Percentiles rank a stretch among this genome's conserved stretches.
Conservation (phyloP, 192 early-diverging fungal genomes). For the Entrophospora sp. region DNA sequence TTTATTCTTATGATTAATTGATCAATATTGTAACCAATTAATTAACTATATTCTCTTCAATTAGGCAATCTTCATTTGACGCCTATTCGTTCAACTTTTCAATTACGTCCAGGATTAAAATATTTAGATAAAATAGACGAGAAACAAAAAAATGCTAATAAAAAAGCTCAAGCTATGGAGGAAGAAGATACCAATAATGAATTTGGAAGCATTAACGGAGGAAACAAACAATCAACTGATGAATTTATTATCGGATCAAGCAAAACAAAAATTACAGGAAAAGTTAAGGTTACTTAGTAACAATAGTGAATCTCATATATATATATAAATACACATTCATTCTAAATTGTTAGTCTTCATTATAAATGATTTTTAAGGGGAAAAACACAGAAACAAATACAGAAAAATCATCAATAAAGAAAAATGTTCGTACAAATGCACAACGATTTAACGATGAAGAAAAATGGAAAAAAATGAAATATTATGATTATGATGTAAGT, state of each 20-base stretch:
- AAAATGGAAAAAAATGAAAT: conserved; percentile 57
- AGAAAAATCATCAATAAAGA: conserved; percentile 49
- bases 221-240: conserved; percentile 29
- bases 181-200: conserved; percentile 45
- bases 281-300: background rate
- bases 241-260: conserved; percentile 24
- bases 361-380: conserved; percentile 38
- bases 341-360: no score
- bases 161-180: conserved; percentile 59
- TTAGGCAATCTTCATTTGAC: conserved; percentile 81
- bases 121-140: conserved; percentile 88
- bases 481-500: conserved; percentile 52
- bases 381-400: conserved; percentile 52
- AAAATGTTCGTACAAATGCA: conserved; percentile 53
- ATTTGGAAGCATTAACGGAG: conserved; percentile 25
- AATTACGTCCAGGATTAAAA: conserved; percentile 80
- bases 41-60: no score
- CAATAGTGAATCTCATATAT: background rate
- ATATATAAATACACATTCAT: no score
- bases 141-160: conserved; percentile 62
- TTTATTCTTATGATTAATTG: background rate
- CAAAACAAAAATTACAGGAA: background rate
- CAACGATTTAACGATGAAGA: conserved; percentile 61
- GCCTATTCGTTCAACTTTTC: conserved; percentile 60
- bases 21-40: no score